Percentiles rank a stretch among this genome's conserved stretches.
phyloP scores from a whole-genome alignment of 306 rosid genomes.

The Prosopis cineraria region DNA sequence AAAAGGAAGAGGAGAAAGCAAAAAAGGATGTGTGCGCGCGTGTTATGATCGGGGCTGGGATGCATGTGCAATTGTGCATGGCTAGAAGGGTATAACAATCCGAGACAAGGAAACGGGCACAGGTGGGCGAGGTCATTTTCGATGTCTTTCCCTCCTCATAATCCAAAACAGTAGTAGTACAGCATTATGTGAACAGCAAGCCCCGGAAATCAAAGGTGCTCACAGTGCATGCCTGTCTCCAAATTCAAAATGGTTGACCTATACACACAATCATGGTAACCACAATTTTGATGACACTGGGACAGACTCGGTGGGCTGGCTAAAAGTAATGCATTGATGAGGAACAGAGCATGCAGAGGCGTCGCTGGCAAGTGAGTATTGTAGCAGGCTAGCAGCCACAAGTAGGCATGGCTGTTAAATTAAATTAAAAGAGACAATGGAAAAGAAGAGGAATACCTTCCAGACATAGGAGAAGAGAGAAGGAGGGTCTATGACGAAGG shows the following conservation, averaged over 20 bases:
- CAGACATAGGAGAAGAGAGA: slow-evolving; percentile 83
- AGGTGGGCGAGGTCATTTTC: slow-evolving; percentile 23
- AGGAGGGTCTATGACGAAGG: slow-evolving; percentile 93
- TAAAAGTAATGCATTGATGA: neutral
- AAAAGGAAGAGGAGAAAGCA: neutral
- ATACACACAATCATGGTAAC: neutral
- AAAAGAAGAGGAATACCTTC: slow-evolving; percentile 61
- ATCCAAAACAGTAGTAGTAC: no score
- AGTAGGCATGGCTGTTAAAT: no score
- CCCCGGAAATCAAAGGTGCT: neutral
- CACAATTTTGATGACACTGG: neutral
- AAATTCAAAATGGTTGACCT: neutral
- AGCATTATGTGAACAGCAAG: no score
- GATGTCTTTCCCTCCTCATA: neutral
- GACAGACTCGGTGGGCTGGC: no score
- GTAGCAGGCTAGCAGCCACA: no score
- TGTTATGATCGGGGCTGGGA: neutral
- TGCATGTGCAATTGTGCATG: slow-evolving; percentile 11
- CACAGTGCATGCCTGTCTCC: neutral
- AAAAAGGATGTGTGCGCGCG: neutral
- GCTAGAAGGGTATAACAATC: no score
- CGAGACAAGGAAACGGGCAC: neutral
- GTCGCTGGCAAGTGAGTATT: no score
- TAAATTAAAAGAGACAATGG: neutral
- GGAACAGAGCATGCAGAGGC: neutral